Base-by-base conservation (phyloP, 2,329 filamentous ascomycete species). In the Penicillium sp. region DNA sequence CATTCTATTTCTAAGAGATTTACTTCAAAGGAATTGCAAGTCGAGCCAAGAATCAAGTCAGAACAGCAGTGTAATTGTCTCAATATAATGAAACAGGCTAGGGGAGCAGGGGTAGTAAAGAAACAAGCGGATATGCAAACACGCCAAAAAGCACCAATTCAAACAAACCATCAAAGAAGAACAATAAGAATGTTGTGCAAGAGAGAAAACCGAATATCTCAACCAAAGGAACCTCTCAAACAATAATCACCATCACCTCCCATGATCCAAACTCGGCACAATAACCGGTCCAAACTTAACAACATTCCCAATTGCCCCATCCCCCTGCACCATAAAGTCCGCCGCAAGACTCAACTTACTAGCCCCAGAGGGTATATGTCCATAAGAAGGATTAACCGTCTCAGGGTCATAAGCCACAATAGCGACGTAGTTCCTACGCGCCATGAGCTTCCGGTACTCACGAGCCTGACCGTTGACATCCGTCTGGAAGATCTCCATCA, bases 401-500 rank as follows among this genome's bases (percentile, higher is more conserved):
- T 96, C 92, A 0, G 93, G 91, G 72, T 99, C 94, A 73, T 93
- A 97, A 0, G 91, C 91, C n/a, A 97, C 89, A 64, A 95, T 89
- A 0, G 93, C 91, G 13, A 93, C 87, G 71, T 97, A 99, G 72
- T 97, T 97, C 58, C 94, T 83, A 42, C 93, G 82, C 0, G 89
- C 91, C 92, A 99, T 99, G 51, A 99, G 84, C 70, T 93, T 90
- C 78, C 93, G 93, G 71, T 93, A 82, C 74, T 97, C 93, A 47
- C 93, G 84, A 0, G 87, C 81, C 37, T 86, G 81, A n/a, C 94
- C 93, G 54, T 88, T 91, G 17, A 94, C 91, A 68, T 99, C 94
- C 8, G 89, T 90, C 69, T 94, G 91, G 83, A 99, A 99, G 65
- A 99, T 95, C 80, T 99, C 94, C 90, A 99, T 96, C 94, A 99